Base-by-base conservation (phyloP, 2,329 filamentous ascomycete species). In the Lanzia echinophila region DNA sequence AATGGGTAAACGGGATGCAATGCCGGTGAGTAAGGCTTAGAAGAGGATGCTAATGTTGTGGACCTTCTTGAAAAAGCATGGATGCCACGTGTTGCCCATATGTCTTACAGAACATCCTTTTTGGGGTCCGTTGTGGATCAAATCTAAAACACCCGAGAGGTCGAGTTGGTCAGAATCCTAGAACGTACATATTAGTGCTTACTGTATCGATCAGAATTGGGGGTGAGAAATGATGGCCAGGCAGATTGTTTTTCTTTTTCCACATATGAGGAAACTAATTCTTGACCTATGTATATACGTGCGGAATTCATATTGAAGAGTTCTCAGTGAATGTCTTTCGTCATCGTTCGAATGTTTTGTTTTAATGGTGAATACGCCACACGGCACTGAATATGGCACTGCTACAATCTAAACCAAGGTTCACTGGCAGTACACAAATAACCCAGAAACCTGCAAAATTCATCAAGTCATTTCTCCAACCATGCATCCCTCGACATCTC, bases 41-140 rank as follows among this genome's bases (percentile, higher is more conserved):
- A 28, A 4, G 24, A 28, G 24, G 8, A 28, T 28, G 24, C 24
- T 4, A 28, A 28, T 28, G 4, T 8, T 28, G 24, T 28, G 24
- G 24, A 28, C 24, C 24, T 28, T 28, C 24, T 28, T 4, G 8
- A 28, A 4, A 28, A 28, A 28, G 24, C 24, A 28, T 28, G 24
- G 24, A 4, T 28, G 24, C 24, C 24, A 28, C 8, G 24, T 52
- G 50, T 28, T 34, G 12, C 22, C 50, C 50, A 33, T 32, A 22
- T 52, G 50, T 52, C 42, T 47, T 52, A 52, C 33, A 45, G 34
- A 32, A 31, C 45, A 28, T 17, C 28, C 24, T 39, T 34, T 31
- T 19, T 20, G n/a, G n/a, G n/a, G n/a, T n/a, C n/a, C 28, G 22
- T 12, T 20, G 41, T 44, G 49, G 49, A 47, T 41, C 50, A 22